These are phyloP conservation scores for Russula earlei DNA, from an alignment of 768 basidiomycete species.

Conservation along the genomic window DNA sequence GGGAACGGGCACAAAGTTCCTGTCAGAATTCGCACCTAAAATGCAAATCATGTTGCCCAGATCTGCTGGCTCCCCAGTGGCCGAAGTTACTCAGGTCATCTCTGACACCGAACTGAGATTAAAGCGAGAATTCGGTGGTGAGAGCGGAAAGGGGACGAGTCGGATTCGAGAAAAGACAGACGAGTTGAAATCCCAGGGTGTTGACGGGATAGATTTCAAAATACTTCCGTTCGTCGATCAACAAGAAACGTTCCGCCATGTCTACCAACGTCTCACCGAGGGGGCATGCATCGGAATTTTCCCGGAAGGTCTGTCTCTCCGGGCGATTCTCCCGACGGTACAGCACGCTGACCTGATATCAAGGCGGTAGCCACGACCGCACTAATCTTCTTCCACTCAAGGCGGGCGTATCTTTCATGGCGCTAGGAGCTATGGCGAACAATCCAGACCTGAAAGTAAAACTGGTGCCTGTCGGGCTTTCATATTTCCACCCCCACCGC, in stretches of 20 bases:
- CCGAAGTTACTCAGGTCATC: conserved; percentile 80
- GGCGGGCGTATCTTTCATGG: conserved; percentile 97
- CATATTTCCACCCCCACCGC: conserved; percentile 35
- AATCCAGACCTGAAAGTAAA: conserved; percentile 80
- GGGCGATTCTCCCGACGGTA: background rate
- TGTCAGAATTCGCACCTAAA: conserved; percentile 56
- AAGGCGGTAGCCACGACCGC: conserved; percentile 96
- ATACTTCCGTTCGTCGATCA: conserved; percentile 86
- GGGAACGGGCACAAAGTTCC: conserved; percentile 77
- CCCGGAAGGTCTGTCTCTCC: conserved; percentile 68
- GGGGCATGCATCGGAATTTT: conserved; percentile 95
- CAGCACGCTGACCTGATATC: conserved; percentile 6
- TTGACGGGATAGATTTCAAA: conserved; percentile 68
- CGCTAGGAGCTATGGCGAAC: conserved; percentile 93
- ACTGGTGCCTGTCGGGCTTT: conserved; percentile 59
- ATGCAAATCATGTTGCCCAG: conserved; percentile 88
- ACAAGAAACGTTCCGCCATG: conserved; percentile 86
- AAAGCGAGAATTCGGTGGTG: conserved; percentile 82
- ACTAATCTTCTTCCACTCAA: conserved; percentile 94
- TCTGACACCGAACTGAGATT: conserved; percentile 79
- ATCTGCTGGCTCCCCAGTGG: conserved; percentile 60
- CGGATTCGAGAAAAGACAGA: conserved; percentile 58
- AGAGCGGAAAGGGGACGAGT: conserved; percentile 62
- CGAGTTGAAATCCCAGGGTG: conserved; percentile 47
- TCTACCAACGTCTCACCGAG: conserved; percentile 77